Evolutionary conservation across 169 alveolate species (phyloP), one percentile per base, ranked within the genome.

Genomic region (Plasmodium ovale): DNA sequence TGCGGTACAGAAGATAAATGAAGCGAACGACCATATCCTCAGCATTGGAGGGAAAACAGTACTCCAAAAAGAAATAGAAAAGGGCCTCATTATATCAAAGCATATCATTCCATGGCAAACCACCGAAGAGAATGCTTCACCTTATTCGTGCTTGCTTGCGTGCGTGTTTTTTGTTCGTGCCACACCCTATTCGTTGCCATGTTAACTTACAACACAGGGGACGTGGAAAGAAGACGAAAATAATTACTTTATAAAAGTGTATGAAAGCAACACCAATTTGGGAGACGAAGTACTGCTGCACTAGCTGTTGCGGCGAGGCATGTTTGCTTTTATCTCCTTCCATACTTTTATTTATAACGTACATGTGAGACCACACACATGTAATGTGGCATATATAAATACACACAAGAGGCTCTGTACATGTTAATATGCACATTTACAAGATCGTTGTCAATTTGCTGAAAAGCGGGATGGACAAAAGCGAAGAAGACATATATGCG

Each of bases 21-120:
- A 77, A 62, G 54, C 33, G 14, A 77, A 64, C 23, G 56, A 47
- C 25, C 35, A 77, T 23, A 77, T 77, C 62, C 33, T 53, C 5
- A 51, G 31, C 53, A 77, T 77, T 42, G 88, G 88, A 35, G 88
- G 88, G 31, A 64, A 53, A 60, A 77, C 88, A 53, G 88, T 77
- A 77, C 65, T 42, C 6, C 12, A 51, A 33, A 77, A 23, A 74
- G 4, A 19, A 33, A 53, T 51, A 74, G 53, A 27, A 64, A 23
- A n/a, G n/a, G n/a, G n/a, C n/a, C n/a, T n/a, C n/a, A n/a, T n/a
- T n/a, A n/a, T n/a, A n/a, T n/a, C n/a, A n/a, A n/a, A n/a, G n/a
- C n/a, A n/a, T n/a, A n/a, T n/a, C n/a, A n/a, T n/a, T n/a, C n/a
- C n/a, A n/a, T n/a, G n/a, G n/a, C n/a, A n/a, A n/a, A n/a, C n/a